Conservation (phyloP, 345 rosid genomes). For the Theobroma cacao region DNA sequence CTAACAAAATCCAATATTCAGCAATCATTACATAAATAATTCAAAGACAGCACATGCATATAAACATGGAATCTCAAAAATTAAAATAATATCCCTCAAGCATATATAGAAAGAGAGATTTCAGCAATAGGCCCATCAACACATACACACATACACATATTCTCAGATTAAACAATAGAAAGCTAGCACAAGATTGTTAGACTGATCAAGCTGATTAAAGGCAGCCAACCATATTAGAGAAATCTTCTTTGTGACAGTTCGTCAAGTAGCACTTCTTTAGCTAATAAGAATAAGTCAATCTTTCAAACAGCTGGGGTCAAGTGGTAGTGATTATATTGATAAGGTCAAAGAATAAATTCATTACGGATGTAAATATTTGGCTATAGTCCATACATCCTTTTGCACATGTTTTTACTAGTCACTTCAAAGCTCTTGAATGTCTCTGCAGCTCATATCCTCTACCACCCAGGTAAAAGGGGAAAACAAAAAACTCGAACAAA, state of each 20-base stretch:
- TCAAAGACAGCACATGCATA: no score
- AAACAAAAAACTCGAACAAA: not conserved
- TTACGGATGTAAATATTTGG: not conserved
- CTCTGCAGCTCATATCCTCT: not conserved
- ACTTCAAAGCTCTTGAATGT: not conserved
- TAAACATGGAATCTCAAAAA: not conserved
- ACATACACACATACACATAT: not conserved
- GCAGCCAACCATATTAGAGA: not conserved
- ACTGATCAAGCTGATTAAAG: not conserved
- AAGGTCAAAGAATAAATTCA: not conserved
- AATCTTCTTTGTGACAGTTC: not conserved
- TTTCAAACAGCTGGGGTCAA: not conserved
- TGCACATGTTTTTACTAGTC: not conserved
- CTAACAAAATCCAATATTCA: not conserved
- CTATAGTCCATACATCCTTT: not conserved
- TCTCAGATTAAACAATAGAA: not conserved
- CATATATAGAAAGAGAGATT: not conserved
- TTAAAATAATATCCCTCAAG: not conserved
- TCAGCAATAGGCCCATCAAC: not conserved
- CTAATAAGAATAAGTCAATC: not conserved
- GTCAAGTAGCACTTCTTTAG: not conserved
- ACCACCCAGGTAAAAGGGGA: not conserved
- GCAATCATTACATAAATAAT: no score
- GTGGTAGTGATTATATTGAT: not conserved
- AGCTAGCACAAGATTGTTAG: not conserved